Evolutionary conservation across 257 asterid species (phyloP).

Genomic region (Rauvolfia tetraphylla): DNA sequence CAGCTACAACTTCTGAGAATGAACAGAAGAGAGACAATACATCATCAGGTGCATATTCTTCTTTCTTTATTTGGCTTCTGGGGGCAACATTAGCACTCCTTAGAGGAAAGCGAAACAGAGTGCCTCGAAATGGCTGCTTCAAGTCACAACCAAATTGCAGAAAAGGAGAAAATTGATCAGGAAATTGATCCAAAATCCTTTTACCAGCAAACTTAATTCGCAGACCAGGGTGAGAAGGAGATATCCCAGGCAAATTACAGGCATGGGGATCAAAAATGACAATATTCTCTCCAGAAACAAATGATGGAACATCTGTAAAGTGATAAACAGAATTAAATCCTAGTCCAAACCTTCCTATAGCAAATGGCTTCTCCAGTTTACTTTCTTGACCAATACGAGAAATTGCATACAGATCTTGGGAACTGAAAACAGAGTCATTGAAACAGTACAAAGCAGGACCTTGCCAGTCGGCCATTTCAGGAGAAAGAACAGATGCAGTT

Average conservation of each 20-base stretch:
- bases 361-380: conserved; percentile 92
- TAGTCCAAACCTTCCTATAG: conserved; percentile 96
- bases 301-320: conserved; percentile 87
- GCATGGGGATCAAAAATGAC: conserved; percentile 99
- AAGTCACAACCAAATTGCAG: conserved; percentile 91
- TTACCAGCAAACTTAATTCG: conserved; percentile 78
- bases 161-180: conserved; percentile 97
- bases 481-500: conserved; percentile 88
- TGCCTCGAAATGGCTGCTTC: conserved; percentile 79
- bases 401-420: conserved; percentile 94
- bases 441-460: conserved; percentile 98
- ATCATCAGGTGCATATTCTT: conserved; percentile 73
- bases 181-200: conserved; percentile 81
- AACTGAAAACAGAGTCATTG: conserved; percentile 87
- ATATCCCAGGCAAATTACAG: conserved; percentile 85
- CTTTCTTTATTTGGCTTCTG: conserved; percentile 90
- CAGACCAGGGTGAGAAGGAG: conserved; percentile 96
- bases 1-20: conserved; percentile 75
- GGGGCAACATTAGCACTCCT: conserved; percentile 70
- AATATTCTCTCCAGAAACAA: conserved; percentile 95
- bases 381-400: conserved; percentile 99
- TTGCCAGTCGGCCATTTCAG: conserved; percentile 99
- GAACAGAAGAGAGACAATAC: conserved; percentile 77
- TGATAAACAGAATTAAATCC: conserved; percentile 95
- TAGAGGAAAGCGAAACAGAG: conserved; percentile 94